Conservation (phyloP, 352 stramenopile genomes). For the Globisporangium sylvaticum region DNA sequence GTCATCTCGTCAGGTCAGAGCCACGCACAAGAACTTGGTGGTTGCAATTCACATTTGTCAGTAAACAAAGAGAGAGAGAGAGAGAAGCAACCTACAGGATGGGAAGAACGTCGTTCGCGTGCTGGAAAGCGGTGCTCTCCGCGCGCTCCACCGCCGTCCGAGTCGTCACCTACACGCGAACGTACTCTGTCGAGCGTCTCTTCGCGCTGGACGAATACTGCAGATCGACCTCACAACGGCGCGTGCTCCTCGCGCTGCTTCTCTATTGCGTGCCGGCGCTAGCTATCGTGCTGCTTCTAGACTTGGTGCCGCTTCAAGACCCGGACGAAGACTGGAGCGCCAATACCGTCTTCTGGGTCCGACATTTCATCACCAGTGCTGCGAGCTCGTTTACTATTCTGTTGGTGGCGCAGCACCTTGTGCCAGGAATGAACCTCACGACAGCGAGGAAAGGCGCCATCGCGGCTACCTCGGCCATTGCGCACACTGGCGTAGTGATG, state of each 20-base stretch:
- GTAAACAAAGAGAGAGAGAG: neutral
- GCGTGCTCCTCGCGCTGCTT: neutral
- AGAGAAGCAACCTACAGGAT: neutral
- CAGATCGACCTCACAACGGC: neutral
- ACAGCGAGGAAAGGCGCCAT: neutral
- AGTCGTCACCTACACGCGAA: neutral
- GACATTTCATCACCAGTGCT: neutral
- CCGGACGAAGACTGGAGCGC: neutral
- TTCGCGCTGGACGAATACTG: neutral
- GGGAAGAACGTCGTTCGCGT: neutral
- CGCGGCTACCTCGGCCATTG: neutral
- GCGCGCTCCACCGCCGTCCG: neutral
- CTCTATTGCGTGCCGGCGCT: neutral
- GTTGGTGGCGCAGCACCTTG: neutral
- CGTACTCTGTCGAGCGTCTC: conserved; percentile 1
- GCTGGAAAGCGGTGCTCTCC: neutral
- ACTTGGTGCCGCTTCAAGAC: neutral
- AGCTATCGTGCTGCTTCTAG: neutral
- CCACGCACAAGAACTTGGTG: too few species aligned
- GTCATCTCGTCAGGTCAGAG: too few species aligned
- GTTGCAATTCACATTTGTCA: too few species aligned
- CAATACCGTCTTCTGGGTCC: neutral
- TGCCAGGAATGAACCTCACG: neutral
- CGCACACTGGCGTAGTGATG: neutral
- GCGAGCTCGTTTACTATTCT: neutral